Percentiles rank a stretch among this genome's conserved stretches.
Evolutionary conservation across 208 protist species (phyloP).

Genomic region (Wallacemonas sp.): DNA sequence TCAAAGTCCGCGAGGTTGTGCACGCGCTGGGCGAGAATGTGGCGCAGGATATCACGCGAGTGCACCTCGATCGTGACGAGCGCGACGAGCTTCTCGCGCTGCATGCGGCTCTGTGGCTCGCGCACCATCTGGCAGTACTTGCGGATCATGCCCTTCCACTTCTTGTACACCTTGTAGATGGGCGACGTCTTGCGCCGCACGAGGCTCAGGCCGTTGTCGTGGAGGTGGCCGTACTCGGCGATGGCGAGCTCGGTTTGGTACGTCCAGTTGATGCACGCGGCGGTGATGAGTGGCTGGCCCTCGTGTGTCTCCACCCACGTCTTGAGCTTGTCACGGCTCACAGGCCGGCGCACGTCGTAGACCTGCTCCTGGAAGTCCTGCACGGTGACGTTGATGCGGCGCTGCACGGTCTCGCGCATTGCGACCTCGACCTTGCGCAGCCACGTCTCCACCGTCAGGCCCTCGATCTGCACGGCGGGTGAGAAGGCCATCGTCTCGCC

Average conservation of each 20-base stretch:
- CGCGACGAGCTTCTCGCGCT: constrained; percentile 95
- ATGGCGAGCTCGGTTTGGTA: constrained; percentile 91
- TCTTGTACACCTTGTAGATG: constrained; percentile 93
- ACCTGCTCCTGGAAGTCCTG: constrained; percentile 82
- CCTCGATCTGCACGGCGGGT: constrained; percentile 85
- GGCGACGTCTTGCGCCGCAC: constrained; percentile 90
- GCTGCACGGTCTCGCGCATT: constrained; percentile 93
- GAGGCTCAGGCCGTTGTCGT: constrained; percentile 74
- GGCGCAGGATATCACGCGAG: constrained; percentile 96
- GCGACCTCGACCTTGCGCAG: constrained; percentile 88
- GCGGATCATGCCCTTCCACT: constrained; percentile 94
- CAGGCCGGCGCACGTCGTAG: constrained; percentile 69
- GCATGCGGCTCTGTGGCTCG: constrained; percentile 86
- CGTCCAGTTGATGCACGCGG: constrained; percentile 97
- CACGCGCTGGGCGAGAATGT: constrained; percentile 88
- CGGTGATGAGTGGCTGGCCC: constrained; percentile 96
- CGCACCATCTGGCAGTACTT: constrained; percentile 96
- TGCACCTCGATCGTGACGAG: constrained; percentile 99
- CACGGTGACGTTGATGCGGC: constrained; percentile 80
- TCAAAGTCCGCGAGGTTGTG: constrained; percentile 94
- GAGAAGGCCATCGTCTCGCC: constrained; percentile 94
- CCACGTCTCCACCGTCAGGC: constrained; percentile 94
- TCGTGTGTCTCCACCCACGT: constrained; percentile 91
- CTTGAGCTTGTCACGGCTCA: constrained; percentile 80
- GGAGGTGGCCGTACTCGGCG: constrained; percentile 83